Evolutionary conservation across 345 rosid species (phyloP).

Genomic region (Excoecaria agallocha): DNA sequence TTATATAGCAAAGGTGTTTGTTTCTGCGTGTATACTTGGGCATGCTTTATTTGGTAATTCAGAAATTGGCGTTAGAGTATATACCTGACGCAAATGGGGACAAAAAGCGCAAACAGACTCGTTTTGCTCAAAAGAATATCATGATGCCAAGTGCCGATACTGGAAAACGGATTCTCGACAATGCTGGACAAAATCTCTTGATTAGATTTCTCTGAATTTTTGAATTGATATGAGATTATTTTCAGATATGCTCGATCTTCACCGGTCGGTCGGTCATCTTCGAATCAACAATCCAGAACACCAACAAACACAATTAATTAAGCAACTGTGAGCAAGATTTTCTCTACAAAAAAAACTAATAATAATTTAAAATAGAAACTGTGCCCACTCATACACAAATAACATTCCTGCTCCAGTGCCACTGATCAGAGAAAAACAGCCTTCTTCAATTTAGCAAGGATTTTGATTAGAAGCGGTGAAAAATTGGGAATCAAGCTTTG

Average conservation of each 20-base stretch:
- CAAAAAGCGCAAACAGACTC: not conserved
- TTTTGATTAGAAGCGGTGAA: slow-evolving; percentile 3
- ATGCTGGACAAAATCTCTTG: not conserved
- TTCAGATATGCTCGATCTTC: not conserved
- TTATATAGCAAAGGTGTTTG: too few species aligned
- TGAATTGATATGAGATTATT: not conserved
- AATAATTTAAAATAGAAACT: not conserved
- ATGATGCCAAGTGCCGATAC: not conserved
- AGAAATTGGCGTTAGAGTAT: not conserved
- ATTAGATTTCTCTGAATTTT: not conserved
- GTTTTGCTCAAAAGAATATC: not conserved
- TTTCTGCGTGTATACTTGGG: too few species aligned
- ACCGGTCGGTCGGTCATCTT: not conserved
- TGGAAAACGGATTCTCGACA: not conserved
- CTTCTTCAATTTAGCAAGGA: slow-evolving; percentile 17
- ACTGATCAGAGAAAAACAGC: not conserved
- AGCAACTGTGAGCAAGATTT: not conserved
- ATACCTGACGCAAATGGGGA: not conserved
- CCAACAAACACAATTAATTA: not conserved
- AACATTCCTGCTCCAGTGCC: too few species aligned
- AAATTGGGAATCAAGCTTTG: slow-evolving; percentile 41
- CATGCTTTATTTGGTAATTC: not conserved
- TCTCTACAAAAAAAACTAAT: not conserved
- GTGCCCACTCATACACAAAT: not conserved
- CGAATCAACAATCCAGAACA: not conserved